These are phyloP conservation scores for Laburnicola sp. DNA, from an alignment of 2,329 filamentous ascomycete species.

Conservation along the genomic window DNA sequence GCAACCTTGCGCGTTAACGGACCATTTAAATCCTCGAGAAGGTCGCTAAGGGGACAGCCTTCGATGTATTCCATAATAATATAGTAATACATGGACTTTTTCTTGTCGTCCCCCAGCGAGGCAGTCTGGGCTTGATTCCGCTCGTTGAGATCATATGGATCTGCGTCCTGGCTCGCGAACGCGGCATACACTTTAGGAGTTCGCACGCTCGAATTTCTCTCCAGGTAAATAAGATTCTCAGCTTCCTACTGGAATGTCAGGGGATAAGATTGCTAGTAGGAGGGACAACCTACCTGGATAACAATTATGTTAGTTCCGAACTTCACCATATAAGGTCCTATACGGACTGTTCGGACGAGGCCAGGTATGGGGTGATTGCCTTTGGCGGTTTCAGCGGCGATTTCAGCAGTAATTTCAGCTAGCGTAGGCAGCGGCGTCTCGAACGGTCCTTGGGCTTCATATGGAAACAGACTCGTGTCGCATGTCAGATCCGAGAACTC, in stretches of 20 bases:
- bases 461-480: too few relatives aligned
- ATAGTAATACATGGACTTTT: background rate
- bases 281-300: background rate
- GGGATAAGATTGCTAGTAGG: background rate
- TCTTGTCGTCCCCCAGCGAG: background rate
- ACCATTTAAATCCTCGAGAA: background rate
- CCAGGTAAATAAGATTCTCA: conserved; percentile 6
- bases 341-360: too few relatives aligned
- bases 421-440: too few relatives aligned
- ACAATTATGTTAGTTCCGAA: background rate
- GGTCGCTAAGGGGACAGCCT: background rate
- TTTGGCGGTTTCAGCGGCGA: too few relatives aligned
- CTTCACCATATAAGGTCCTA: conserved; percentile 1
- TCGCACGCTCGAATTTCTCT: conserved; percentile 5
- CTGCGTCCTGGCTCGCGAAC: background rate
- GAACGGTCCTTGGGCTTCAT: too few relatives aligned
- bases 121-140: background rate
- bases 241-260: conserved; percentile 2
- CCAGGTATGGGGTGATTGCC: too few relatives aligned
- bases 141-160: too few relatives aligned
- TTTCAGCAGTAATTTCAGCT: too few relatives aligned
- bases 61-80: conserved; percentile 1
- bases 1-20: background rate
- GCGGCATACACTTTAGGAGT: conserved; percentile 6
- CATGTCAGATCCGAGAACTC: too few relatives aligned